phyloP scores from a whole-genome alignment of 805 yeast species.

The Pichia ethanolica region DNA sequence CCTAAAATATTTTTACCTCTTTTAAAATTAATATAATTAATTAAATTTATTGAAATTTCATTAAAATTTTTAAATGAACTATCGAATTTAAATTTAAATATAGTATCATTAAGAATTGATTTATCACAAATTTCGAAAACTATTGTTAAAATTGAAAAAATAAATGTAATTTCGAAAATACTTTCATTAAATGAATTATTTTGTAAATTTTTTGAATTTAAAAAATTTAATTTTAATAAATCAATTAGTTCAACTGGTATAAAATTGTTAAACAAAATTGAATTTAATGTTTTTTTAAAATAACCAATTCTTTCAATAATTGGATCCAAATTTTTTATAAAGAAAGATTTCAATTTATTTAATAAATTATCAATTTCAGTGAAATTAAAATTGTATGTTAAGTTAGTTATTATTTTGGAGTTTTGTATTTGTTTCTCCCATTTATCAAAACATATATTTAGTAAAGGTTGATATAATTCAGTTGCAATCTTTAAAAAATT shows the following conservation, averaged over 20 bases:
- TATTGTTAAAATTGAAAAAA: conserved; percentile 6
- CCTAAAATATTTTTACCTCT: neutral
- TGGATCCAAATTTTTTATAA: conserved; percentile 6
- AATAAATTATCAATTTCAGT: neutral
- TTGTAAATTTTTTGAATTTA: no score
- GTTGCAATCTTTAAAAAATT: neutral
- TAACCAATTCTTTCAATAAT: conserved; percentile 9
- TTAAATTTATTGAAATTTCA: neutral
- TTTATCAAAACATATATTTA: neutral
- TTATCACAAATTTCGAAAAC: no score
- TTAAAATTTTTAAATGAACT: neutral
- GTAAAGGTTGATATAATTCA: neutral
- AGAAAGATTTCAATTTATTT: neutral
- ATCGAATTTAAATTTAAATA: neutral
- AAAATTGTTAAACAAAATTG: neutral
- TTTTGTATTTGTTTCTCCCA: neutral
- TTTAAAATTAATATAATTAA: neutral
- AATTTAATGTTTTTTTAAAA: conserved; percentile 1
- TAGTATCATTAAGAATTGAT: no score
- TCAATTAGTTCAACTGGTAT: conserved; percentile 4
- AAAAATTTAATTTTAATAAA: no score
- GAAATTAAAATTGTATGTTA: neutral
- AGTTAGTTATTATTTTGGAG: neutral
- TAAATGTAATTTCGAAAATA: conserved; percentile 11
- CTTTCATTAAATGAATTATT: neutral